Base-by-base conservation (phyloP, 2,329 filamentous ascomycete genomes). In the Westerdykella ornata region DNA sequence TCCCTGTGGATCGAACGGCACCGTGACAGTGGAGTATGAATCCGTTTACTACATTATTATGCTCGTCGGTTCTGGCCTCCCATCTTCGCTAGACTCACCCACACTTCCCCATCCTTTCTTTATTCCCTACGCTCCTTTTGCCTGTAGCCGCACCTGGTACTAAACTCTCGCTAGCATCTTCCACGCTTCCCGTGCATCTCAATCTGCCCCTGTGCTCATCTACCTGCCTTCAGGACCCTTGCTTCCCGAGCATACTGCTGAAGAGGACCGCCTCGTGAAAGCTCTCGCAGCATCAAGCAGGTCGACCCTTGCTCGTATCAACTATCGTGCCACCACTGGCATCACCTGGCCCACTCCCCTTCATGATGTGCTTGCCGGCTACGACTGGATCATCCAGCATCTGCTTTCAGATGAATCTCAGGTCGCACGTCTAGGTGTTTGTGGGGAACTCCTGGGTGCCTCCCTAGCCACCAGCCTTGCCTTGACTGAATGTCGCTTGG, bases 401-500 rank as follows among this genome's bases (percentile, higher is more conserved):
- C 48, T 68, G 18, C 49, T 63, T 18, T 40, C 43, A 9, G 48
- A 57, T 43, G 49, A 42, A 2, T 51, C 51, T 26, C 28, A 47
- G 9, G 12, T 37, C 14, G 59, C 63, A 20, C 57, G 57, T 13
- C 41, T 74, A 4, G 70, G 66, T 14, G 65, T 74, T 3, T 70
- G 67, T 46, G 73, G 73, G 17, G 68, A 74, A 49, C 62, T 73
- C 5, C 37, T 73, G 6, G 73, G 73, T 7, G 73, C 68, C 35
- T 63, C 67, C 13, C 62, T 75, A 5, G 72, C 72, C 7, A 65
- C 68, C 2, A 70, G 70, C 61, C 62, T 76, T 4, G 71, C 70
- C 1, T 47, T 76, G 55, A 75, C 72, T 8, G 73, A 76, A 53
- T 74, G 70, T 45, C 62, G 62, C 14, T 41, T 58, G 8, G 64